phyloP scores from a whole-genome alignment of 495 filamentous ascomycete genomes.

The Xylaria bambusicola region DNA sequence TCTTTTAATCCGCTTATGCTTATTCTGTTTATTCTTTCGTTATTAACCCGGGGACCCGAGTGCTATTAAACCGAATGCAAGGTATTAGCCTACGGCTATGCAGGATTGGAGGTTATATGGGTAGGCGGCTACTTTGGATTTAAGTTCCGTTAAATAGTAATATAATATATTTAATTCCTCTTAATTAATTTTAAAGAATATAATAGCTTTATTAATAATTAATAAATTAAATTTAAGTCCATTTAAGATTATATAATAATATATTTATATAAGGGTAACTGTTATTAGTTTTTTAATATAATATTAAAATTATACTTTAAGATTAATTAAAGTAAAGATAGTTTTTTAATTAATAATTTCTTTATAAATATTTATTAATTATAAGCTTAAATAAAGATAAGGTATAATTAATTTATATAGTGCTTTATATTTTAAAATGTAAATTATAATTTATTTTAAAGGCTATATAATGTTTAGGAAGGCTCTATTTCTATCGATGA shows the following conservation, averaged over 20 bases:
- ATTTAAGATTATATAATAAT: conserved; percentile 33
- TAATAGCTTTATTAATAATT: conserved; percentile 33
- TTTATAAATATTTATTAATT: neutral
- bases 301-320: neutral
- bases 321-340: neutral
- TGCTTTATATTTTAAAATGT: conserved; percentile 11
- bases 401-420: conserved; percentile 4
- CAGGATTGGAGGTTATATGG: conserved; percentile 24
- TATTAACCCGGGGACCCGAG: conserved; percentile 3
- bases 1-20: conserved; percentile 6
- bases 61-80: conserved; percentile 42
- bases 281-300: neutral
- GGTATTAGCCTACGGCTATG: conserved; percentile 42
- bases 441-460: neutral
- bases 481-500: neutral
- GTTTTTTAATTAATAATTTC: neutral
- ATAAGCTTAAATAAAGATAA: neutral
- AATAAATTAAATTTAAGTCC: conserved; percentile 37
- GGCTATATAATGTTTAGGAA: neutral
- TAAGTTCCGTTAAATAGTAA: conserved; percentile 40
- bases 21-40: conserved; percentile 15
- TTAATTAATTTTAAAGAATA: conserved; percentile 37
- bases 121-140: conserved; percentile 14
- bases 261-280: conserved; percentile 23
- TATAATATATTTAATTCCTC: conserved; percentile 40